A percentile compares a stretch with the other conserved stretches of the same genome.
These are phyloP conservation scores for Phragmites australis DNA, from an alignment of 176 grass and related monocot genomes.

Conservation along the genomic window DNA sequence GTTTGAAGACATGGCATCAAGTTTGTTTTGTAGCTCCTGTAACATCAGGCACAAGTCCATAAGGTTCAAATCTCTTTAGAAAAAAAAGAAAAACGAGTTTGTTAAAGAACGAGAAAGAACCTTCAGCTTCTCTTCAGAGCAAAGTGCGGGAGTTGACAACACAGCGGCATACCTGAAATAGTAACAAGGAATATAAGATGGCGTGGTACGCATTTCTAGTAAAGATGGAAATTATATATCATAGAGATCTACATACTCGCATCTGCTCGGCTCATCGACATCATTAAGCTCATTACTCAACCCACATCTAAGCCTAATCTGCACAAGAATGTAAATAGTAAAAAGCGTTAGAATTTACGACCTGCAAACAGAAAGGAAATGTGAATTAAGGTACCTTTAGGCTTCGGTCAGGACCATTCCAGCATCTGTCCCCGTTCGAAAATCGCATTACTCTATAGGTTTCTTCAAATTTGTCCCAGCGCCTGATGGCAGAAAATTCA, in stretches of 20 bases:
- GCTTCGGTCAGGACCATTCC: slow-evolving; percentile 97
- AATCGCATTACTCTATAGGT: slow-evolving; percentile 83
- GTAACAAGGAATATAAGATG: slow-evolving; percentile 15
- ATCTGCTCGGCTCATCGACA: slow-evolving; percentile 94
- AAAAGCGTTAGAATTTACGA: background rate
- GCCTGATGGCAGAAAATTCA: slow-evolving; percentile 51
- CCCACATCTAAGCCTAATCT: slow-evolving; percentile 94
- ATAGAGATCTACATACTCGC: slow-evolving; percentile 70
- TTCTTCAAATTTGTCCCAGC: slow-evolving; percentile 97
- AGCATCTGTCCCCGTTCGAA: slow-evolving; percentile 84
- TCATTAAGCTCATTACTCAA: slow-evolving; percentile 76
- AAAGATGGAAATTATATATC: slow-evolving; percentile 11
- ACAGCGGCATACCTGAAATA: slow-evolving; percentile 76
- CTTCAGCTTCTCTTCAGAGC: slow-evolving; percentile 81
- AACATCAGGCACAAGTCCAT: slow-evolving; percentile 35
- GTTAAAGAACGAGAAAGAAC: slow-evolving; percentile 31
- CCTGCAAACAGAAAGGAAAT: slow-evolving; percentile 4
- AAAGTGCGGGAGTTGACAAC: slow-evolving; percentile 75
- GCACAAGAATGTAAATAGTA: slow-evolving; percentile 22
- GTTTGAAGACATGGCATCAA: slow-evolving; percentile 47
- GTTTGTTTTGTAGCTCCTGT: slow-evolving; percentile 82
- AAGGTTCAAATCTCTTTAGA: slow-evolving; percentile 1
- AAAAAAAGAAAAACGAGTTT: background rate
- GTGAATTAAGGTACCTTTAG: slow-evolving; percentile 58
- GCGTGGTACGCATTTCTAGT: background rate